Conservation (phyloP, 345 rosid species). For the Eucalyptus tenuipes region DNA sequence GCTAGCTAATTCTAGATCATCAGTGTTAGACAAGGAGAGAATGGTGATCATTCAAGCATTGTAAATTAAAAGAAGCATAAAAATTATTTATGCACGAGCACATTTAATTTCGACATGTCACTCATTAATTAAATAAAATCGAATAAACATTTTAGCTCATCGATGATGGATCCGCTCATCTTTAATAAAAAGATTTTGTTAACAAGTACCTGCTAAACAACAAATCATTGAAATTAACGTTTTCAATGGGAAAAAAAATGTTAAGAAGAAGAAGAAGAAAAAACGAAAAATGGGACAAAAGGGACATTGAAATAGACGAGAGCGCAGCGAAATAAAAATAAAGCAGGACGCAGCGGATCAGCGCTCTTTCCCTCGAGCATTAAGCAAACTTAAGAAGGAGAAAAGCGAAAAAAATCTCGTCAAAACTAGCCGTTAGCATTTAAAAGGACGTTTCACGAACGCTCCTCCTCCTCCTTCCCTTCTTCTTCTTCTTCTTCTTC, state of each 20-base stretch:
- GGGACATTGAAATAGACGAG: not conserved
- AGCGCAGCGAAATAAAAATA: not conserved
- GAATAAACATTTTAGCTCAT: not conserved
- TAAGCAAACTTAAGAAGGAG: not conserved
- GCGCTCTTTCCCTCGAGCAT: not conserved
- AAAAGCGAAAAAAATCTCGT: not conserved
- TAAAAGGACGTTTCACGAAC: not conserved
- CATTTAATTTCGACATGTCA: not conserved
- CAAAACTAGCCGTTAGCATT: conserved; percentile 68
- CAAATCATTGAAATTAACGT: not conserved
- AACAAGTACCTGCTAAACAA: not conserved
- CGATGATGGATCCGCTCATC: fast-evolving
- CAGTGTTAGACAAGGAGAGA: not conserved
- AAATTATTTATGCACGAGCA: not conserved
- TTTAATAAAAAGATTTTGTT: not conserved
- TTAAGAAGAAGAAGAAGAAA: not conserved
- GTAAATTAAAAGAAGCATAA: not conserved
- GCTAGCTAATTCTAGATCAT: not conserved
- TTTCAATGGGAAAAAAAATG: fast-evolving
- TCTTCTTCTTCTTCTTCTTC: not conserved
- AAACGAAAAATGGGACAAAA: not conserved
- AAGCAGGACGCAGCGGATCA: not conserved
- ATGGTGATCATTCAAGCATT: not conserved
- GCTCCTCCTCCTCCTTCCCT: not conserved
- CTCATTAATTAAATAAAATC: not conserved